These are phyloP conservation scores for Hericium rajendrae DNA, from an alignment of 768 basidiomycete genomes.

Conservation along the genomic window DNA sequence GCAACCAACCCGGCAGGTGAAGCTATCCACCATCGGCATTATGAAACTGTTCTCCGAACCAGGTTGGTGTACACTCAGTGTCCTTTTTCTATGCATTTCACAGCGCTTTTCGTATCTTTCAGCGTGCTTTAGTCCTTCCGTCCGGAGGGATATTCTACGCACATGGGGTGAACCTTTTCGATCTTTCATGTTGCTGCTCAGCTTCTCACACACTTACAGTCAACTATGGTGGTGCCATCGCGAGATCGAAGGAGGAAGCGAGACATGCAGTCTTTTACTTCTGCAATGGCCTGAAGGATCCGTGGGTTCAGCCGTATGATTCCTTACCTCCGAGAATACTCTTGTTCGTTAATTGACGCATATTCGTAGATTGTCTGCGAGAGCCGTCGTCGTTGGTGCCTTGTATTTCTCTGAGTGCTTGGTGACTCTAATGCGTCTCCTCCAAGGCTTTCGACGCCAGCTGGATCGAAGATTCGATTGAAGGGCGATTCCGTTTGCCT, in stretches of 20 bases:
- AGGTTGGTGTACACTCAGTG: neutral
- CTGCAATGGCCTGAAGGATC: slow-evolving; percentile 5
- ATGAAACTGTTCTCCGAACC: neutral
- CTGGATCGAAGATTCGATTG: neutral
- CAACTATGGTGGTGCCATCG: slow-evolving; percentile 5
- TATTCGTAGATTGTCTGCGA: neutral
- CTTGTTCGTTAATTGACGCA: neutral
- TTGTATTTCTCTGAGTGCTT: neutral
- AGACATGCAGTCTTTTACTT: slow-evolving; percentile 5
- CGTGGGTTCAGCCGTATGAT: slow-evolving; percentile 3
- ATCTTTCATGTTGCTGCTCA: neutral
- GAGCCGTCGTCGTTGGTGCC: neutral
- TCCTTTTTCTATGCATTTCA: neutral
- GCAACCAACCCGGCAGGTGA: no score
- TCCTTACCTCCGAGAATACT: neutral
- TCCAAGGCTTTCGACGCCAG: neutral
- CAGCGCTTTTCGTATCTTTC: neutral
- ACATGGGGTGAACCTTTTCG: slow-evolving; percentile 1
- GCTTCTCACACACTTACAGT: neutral
- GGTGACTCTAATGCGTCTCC: no score
- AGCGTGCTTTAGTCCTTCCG: slow-evolving; percentile 9
- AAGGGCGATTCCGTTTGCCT: neutral
- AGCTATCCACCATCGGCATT: no score
- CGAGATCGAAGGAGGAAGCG: slow-evolving; percentile 1
- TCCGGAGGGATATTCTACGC: neutral